phyloP scores from a whole-genome alignment of 495 filamentous ascomycete genomes.

The Talaromyces ruber region DNA sequence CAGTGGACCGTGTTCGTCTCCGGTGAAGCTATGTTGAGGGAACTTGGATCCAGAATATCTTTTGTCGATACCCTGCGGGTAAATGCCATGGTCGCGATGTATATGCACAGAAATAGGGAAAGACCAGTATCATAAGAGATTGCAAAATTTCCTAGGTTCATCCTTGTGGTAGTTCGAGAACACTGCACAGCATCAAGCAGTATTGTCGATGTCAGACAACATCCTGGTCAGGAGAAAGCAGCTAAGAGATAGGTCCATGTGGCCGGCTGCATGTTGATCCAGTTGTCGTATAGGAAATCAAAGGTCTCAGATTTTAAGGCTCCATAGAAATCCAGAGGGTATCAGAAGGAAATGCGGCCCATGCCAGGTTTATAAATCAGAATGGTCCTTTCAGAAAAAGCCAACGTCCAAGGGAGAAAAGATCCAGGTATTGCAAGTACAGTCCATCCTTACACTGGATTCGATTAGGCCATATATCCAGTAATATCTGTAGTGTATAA shows the following conservation, averaged over 20 bases:
- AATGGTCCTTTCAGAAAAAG: conserved; percentile 5
- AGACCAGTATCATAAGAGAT: background rate
- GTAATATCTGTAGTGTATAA: background rate
- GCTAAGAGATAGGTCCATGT: background rate
- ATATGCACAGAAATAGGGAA: background rate
- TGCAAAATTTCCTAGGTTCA: background rate
- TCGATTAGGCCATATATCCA: conserved; percentile 1
- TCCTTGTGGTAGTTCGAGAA: background rate
- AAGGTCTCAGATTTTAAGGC: background rate
- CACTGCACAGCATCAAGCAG: conserved; percentile 5
- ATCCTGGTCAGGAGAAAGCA: background rate
- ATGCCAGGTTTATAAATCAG: background rate
- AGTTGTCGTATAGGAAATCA: background rate
- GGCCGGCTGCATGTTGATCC: background rate
- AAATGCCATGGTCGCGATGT: background rate
- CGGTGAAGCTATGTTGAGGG: background rate
- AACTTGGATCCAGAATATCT: background rate
- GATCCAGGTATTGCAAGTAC: background rate
- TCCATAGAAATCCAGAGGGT: background rate
- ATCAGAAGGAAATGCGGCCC: background rate
- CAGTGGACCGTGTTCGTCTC: background rate
- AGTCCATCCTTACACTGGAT: conserved; percentile 4
- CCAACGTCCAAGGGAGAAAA: conserved; percentile 8
- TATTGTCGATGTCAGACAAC: background rate
- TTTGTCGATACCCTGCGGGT: background rate